Percentiles rank a stretch among this genome's conserved stretches.
phyloP scores from a whole-genome alignment of 495 filamentous ascomycete species.

The Pseudomonodictys pantanalensis region DNA sequence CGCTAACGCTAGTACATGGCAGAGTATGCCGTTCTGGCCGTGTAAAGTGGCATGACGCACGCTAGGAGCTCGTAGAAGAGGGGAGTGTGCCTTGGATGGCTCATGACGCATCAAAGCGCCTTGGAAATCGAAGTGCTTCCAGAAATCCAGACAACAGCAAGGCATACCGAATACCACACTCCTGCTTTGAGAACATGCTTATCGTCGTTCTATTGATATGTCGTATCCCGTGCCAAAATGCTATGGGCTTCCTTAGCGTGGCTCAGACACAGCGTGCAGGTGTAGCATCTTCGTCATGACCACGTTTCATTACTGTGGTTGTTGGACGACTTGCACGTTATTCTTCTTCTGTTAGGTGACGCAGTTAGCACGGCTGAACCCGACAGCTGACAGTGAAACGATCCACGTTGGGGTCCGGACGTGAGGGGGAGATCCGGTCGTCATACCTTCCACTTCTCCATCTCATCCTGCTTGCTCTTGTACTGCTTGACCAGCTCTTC shows the following conservation, averaged over 20 bases:
- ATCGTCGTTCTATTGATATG: too few species aligned
- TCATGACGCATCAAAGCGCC: too few species aligned
- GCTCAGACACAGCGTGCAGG: conserved; percentile 5
- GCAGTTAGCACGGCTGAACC: conserved; percentile 1
- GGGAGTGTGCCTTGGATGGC: conserved; percentile 3
- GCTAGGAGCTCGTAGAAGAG: conserved; percentile 11
- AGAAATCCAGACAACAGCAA: too few species aligned
- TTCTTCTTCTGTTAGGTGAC: conserved; percentile 78
- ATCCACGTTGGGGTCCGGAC: background rate
- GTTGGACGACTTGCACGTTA: conserved; percentile 92
- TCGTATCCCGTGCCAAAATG: conserved; percentile 12
- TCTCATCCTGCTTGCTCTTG: conserved; percentile 86
- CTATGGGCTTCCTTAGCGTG: conserved; percentile 3
- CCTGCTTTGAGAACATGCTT: too few species aligned
- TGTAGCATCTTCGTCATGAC: conserved; percentile 10
- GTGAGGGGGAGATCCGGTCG: background rate
- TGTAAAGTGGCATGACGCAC: conserved; percentile 17
- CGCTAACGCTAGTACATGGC: conserved; percentile 23
- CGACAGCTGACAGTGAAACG: background rate
- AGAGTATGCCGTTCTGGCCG: conserved; percentile 15
- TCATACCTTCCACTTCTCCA: conserved; percentile 97
- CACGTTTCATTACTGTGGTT: conserved; percentile 49
- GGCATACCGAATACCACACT: too few species aligned
- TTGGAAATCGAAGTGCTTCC: too few species aligned
- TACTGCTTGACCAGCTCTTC: conserved; percentile 97